Conservation (phyloP, 1,284 basidiomycete species). For the Caloboletus firmus region DNA sequence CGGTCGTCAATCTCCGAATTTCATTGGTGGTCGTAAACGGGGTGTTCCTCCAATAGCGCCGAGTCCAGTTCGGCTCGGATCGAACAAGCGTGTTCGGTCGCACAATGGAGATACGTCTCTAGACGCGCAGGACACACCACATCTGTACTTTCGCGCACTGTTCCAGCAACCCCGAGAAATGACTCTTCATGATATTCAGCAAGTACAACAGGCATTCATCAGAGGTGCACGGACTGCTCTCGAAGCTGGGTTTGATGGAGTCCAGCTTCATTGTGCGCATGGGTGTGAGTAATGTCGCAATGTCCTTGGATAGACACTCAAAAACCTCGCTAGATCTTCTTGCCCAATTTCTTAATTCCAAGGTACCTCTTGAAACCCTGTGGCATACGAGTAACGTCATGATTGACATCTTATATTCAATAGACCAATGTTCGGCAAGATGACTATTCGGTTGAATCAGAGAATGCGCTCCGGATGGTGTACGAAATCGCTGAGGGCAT, state of each 20-base stretch:
- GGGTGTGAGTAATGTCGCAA: slow-evolving; percentile 60
- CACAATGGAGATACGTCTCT: slow-evolving; percentile 6
- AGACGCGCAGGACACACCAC: slow-evolving; percentile 17
- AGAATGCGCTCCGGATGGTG: slow-evolving; percentile 60
- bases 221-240: slow-evolving; percentile 67
- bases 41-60: slow-evolving; percentile 71
- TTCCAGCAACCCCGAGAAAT: slow-evolving; percentile 70
- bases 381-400: background rate
- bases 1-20: slow-evolving; percentile 81
- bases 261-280: slow-evolving; percentile 88
- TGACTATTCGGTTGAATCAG: slow-evolving; percentile 50
- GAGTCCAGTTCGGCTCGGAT: slow-evolving; percentile 61
- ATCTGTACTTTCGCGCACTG: slow-evolving; percentile 44
- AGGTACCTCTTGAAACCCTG: slow-evolving; percentile 44
- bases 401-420: background rate
- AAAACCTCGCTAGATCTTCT: slow-evolving; percentile 64
- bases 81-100: slow-evolving; percentile 24
- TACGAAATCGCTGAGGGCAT: slow-evolving; percentile 64
- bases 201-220: slow-evolving; percentile 67
- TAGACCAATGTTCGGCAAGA: slow-evolving; percentile 74
- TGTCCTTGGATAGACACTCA: background rate
- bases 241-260: slow-evolving; percentile 82
- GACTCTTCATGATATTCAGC: slow-evolving; percentile 59
- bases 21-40: slow-evolving; percentile 65
- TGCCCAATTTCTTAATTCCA: slow-evolving; percentile 80